Base-by-base conservation (phyloP, 208 protist genomes). In the Trypanosoma rangeli region DNA sequence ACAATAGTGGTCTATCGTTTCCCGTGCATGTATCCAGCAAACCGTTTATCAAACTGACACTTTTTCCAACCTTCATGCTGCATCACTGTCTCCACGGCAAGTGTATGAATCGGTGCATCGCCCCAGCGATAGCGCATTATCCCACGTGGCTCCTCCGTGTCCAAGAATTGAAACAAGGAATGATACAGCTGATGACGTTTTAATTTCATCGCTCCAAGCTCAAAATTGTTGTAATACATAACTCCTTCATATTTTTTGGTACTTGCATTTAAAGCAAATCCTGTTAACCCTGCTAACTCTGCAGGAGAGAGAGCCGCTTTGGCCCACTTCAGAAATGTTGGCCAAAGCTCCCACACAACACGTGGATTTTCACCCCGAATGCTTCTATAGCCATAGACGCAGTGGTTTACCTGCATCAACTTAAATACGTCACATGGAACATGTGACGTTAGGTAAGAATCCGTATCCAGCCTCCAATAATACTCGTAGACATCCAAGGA, bases 381-480 rank as follows among this genome's bases (percentile, higher is more conserved):
- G 15, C 48, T 20, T 46, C 59, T 59, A 58, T 79, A 85, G 29
- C 72, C 76, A 59, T 76, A 73, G 0, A 68, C 72, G 59, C 76
- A 85, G 29, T 64, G 42, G 16, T 76, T 59, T 22, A 64, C 54
- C 42, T 64, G 62, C 46, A 82, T 59, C 15, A 67, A 46, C n/a
- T 42, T 61, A 58, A 85, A 78, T n/a, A 79, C 56, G 35, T 85
- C 80, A 35, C 64, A 58, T 0, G 58, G 46, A 9, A 82, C 39
- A 44, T 65, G 64, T 56, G 66, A 71, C 3, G 70, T 73, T 5
- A 86, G 64, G 35, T 62, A 52, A 0, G 80, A 83, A 66, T 78
- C 68, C 22, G 68, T 76, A 58, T 86, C 80, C 58, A 85, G 67
- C 39, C 79, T 73, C 80, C 80, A 84, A 60, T 84, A 89, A 57